Base-by-base conservation (phyloP, 106 monocot species). In the Cymbidium sinense region DNA sequence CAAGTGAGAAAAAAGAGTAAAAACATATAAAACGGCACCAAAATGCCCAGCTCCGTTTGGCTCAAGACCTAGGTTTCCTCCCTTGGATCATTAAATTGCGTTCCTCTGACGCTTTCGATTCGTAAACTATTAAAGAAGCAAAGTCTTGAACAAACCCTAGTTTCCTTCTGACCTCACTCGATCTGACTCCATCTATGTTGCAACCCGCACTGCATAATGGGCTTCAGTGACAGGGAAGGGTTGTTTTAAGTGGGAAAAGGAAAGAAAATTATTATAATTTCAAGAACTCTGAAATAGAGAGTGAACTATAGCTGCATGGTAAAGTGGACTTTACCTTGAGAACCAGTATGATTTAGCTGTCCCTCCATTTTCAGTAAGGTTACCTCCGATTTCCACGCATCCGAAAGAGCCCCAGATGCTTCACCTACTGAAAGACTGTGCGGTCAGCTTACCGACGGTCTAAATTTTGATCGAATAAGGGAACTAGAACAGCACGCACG, bases 111-210 rank as follows among this genome's bases (percentile, higher is more conserved):
- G 71, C 37, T 71, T 71, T 71, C n/a, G 21, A 71, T 71, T 44
- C 25, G 23, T 27, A 13, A 25, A 44, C 74, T 15, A 47, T 25
- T 25, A 44, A 74, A 74, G 74, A 44, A 74, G 43, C 74, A n/a
- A 74, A 12, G 28, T 74, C 43, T 74, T 11, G 71, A 71, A 71
- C 36, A 74, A 74, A 74, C 74, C 74, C 44, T 43, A 43, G 74
- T 28, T 28, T 74, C 44, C 44, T 74, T 29, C 74, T 35, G 17
- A 17, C 35, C 37, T 37, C 71, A 71, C 71, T 74, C 74, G 44
- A 74, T 74, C 74, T 43, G 74, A 12, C 27, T 43, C 74, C 43
- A 7, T 71, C 71, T 37, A 31, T 28, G 39, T 20, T 29, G 71
- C 21, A 71, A 71, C 21, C 71, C 37, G 37, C 34, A 70, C 39